These are phyloP conservation scores for Dioszegia aurantiaca DNA, from an alignment of 768 basidiomycete genomes.

Conservation along the genomic window DNA sequence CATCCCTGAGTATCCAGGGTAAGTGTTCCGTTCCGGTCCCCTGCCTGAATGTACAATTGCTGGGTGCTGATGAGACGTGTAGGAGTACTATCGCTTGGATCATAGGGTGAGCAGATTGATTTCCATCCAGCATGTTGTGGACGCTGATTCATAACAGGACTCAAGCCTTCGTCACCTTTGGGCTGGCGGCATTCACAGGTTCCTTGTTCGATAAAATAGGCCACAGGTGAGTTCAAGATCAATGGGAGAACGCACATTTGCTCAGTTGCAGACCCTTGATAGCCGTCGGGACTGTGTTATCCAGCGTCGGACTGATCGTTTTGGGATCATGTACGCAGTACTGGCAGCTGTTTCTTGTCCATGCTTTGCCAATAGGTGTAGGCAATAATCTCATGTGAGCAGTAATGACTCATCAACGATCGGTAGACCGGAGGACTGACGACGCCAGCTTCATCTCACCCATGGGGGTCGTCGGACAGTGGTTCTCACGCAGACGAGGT, in stretches of 20 bases:
- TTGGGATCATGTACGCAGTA: slow-evolving; percentile 24
- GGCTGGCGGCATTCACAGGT: slow-evolving; percentile 25
- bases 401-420: background rate
- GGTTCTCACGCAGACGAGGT: slow-evolving; percentile 26
- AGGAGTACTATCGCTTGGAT: slow-evolving; percentile 36
- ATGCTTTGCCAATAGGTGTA: slow-evolving; percentile 20
- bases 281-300: slow-evolving; percentile 18
- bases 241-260: no score
- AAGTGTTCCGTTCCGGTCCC: background rate
- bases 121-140: background rate
- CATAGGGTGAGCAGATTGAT: background rate
- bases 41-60: background rate
- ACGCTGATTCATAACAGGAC: slow-evolving; percentile 2
- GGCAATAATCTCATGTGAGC: slow-evolving; percentile 34
- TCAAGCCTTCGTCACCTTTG: slow-evolving; percentile 30
- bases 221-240: slow-evolving; percentile 4
- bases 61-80: slow-evolving; percentile 8
- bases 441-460: slow-evolving; percentile 27
- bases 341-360: slow-evolving; percentile 30
- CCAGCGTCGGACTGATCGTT: slow-evolving; percentile 22
- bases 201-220: slow-evolving; percentile 29
- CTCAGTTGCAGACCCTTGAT: no score
- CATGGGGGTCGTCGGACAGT: slow-evolving; percentile 28
- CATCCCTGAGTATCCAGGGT: slow-evolving; percentile 21
- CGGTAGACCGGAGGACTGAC: background rate